Percentiles rank a stretch among this genome's conserved stretches.
phyloP scores from a whole-genome alignment of 2,329 filamentous ascomycete genomes.

The Zymoseptoria brevis region DNA sequence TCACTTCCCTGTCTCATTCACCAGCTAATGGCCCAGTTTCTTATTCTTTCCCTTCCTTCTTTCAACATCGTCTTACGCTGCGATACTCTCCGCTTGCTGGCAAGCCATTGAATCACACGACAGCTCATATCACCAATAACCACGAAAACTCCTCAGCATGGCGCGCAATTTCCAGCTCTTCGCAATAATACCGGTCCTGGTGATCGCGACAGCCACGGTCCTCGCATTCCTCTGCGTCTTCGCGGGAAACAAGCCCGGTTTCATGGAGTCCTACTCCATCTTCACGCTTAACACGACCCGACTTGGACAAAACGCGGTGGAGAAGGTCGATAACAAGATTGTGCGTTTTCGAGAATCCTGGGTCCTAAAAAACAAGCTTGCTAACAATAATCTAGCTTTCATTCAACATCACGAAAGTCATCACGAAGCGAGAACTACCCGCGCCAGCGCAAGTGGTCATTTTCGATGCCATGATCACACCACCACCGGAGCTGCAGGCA shows the following conservation, averaged over 20 bases:
- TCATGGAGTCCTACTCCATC: slow-evolving; percentile 51
- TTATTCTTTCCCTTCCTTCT: neutral
- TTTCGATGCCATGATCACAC: slow-evolving; percentile 14
- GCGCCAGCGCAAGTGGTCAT: slow-evolving; percentile 6
- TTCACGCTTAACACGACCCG: slow-evolving; percentile 53
- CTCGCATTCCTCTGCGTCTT: slow-evolving; percentile 54
- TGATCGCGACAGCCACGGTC: slow-evolving; percentile 48
- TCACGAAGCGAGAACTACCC: slow-evolving; percentile 15
- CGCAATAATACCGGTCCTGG: slow-evolving; percentile 25
- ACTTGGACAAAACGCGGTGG: slow-evolving; percentile 37
- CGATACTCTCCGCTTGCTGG: neutral
- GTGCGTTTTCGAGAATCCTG: no score
- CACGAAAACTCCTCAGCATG: slow-evolving; percentile 1
- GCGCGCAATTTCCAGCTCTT: slow-evolving; percentile 9
- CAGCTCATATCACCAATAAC: neutral
- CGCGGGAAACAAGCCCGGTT: slow-evolving; percentile 48
- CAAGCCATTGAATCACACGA: neutral
- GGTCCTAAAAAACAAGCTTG: no score
- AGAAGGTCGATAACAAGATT: slow-evolving; percentile 22
- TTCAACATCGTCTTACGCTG: neutral
- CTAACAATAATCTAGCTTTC: no score
- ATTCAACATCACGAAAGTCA: slow-evolving; percentile 12
- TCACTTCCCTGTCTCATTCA: neutral
- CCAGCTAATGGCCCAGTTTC: neutral
- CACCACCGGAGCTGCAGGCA: slow-evolving; percentile 4